Percentiles rank a stretch among this genome's conserved stretches.
Conservation (phyloP, 371 early-diverging fungal genomes). For the Encephalitozoon romaleae region DNA sequence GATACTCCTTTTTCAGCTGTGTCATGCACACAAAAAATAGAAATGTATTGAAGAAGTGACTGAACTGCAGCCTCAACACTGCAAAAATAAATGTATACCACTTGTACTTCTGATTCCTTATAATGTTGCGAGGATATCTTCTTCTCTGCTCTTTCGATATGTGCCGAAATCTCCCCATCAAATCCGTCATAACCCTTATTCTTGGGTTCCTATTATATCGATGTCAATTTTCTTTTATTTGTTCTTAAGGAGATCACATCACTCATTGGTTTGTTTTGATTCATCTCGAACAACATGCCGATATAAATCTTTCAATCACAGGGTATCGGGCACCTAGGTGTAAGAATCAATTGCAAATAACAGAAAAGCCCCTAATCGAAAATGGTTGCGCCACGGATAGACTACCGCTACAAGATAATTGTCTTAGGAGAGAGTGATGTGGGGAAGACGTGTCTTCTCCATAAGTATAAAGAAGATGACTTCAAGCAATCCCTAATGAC, state of each 20-base stretch:
- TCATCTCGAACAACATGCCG: neutral
- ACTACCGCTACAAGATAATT: slow-evolving; percentile 52
- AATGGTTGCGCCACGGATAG: neutral
- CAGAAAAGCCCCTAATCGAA: neutral
- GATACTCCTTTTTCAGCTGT: slow-evolving; percentile 70
- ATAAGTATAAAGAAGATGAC: slow-evolving; percentile 51
- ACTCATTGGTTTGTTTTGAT: slow-evolving; percentile 6
- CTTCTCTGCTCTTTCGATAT: slow-evolving; percentile 18
- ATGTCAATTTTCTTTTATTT: slow-evolving; percentile 6
- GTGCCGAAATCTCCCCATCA: neutral
- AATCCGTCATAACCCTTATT: slow-evolving; percentile 11
- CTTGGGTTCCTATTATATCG: neutral
- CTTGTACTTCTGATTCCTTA: slow-evolving; percentile 89
- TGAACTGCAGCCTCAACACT: slow-evolving; percentile 86
- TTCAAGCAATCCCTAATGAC: slow-evolving; percentile 48
- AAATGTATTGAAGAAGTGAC: slow-evolving; percentile 87
- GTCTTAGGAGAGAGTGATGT: slow-evolving; percentile 66
- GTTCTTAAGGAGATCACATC: slow-evolving; percentile 10
- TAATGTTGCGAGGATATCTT: slow-evolving; percentile 68
- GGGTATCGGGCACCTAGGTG: neutral
- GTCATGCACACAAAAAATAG: slow-evolving; percentile 84
- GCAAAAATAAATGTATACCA: slow-evolving; percentile 74
- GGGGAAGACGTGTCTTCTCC: slow-evolving; percentile 63
- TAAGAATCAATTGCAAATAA: neutral
- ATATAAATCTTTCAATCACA: neutral